Evolutionary conservation across 164 flowering plant genomes (phyloP).

Genomic region (Sextonia rubra): DNA sequence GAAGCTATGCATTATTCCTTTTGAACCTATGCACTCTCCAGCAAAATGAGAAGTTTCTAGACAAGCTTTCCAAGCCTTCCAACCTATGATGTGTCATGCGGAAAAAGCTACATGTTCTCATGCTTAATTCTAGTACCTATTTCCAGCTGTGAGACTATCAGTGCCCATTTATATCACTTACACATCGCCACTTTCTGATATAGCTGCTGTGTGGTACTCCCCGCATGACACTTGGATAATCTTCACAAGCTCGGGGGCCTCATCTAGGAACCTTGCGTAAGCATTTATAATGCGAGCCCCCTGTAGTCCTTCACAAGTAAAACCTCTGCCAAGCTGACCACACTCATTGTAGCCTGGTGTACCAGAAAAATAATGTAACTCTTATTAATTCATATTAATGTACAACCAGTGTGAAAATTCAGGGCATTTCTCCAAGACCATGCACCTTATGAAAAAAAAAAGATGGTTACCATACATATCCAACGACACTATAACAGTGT

Average conservation of each 20-base stretch:
- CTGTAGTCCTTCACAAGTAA: conserved; percentile 96
- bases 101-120: conserved; percentile 26
- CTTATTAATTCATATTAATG: conserved; percentile 36
- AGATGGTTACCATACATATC: conserved; percentile 1
- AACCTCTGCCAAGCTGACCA: conserved; percentile 99
- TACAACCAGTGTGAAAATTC: conserved; percentile 6
- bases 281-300: conserved; percentile 74
- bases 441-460: background rate
- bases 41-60: conserved; percentile 22
- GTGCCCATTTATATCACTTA: conserved; percentile 61
- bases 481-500: background rate
- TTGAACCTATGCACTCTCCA: no score
- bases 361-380: conserved; percentile 32
- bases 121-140: conserved; percentile 16
- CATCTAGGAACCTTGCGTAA: conserved; percentile 83
- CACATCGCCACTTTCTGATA: conserved; percentile 94
- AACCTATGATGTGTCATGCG: conserved; percentile 34
- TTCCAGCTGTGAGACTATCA: conserved; percentile 22
- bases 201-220: conserved; percentile 97
- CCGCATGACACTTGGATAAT: conserved; percentile 91
- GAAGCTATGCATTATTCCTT: no score
- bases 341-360: conserved; percentile 96
- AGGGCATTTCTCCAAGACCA: conserved; percentile 1
- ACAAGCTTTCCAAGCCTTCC: conserved; percentile 23
- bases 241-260: conserved; percentile 96